Evolutionary conservation across 2,329 filamentous ascomycete genomes (phyloP).

Genomic region (Aureobasidium pullulans): DNA sequence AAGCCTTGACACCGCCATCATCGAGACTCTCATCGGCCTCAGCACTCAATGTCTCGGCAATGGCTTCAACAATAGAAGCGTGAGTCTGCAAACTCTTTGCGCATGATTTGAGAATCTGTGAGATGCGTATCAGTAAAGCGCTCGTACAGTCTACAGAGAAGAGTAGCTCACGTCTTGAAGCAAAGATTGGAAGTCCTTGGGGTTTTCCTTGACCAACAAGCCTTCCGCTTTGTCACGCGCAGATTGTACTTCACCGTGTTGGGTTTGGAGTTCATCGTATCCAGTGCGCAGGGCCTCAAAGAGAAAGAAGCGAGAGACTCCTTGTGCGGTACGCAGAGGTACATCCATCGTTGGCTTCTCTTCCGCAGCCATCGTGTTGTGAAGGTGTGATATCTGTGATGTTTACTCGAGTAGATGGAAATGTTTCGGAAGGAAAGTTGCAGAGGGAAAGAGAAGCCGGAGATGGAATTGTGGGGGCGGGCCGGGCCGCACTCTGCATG

Average conservation of each 20-base stretch:
- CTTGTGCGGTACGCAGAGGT: not conserved
- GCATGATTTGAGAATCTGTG: not conserved
- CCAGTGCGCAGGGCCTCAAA: constrained; percentile 7
- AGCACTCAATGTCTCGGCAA: not conserved
- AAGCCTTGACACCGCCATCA: not conserved
- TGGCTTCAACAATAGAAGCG: not conserved
- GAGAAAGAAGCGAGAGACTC: constrained; percentile 4
- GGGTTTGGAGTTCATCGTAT: not conserved
- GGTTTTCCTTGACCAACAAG: not conserved
- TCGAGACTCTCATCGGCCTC: not conserved
- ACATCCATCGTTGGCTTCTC: not conserved
- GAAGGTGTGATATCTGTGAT: no score
- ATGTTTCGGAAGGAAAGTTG: constrained; percentile 4
- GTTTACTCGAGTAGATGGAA: not conserved
- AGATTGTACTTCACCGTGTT: not conserved
- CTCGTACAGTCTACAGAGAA: not conserved
- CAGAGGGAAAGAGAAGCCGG: constrained; percentile 1
- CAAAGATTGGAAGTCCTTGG: not conserved
- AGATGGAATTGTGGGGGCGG: not conserved
- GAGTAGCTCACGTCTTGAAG: not conserved
- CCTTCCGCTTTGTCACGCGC: constrained; percentile 2
- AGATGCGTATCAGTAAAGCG: not conserved
- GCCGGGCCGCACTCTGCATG: not conserved
- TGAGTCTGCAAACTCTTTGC: constrained; percentile 1
- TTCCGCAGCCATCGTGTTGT: not conserved